A percentile compares a stretch with the other conserved stretches of the same genome.
phyloP scores from a whole-genome alignment of 2,329 filamentous ascomycete species.

The Epichloe festucae region DNA sequence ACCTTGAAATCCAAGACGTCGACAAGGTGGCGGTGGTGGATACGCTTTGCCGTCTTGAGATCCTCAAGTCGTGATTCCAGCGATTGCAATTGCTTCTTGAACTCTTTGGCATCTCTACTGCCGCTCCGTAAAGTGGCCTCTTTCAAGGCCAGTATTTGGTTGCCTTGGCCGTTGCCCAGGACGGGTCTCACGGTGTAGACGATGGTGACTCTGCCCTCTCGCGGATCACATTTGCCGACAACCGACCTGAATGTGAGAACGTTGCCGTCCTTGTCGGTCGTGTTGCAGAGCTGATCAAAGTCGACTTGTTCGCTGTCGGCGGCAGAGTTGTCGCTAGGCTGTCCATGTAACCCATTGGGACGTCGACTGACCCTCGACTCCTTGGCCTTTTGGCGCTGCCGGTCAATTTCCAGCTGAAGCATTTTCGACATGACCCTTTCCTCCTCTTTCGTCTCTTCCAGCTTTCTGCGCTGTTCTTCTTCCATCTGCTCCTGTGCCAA shows the following conservation, averaged over 20 bases:
- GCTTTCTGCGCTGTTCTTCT: constrained; percentile 37
- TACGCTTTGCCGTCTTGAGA: constrained; percentile 58
- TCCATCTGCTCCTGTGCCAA: constrained; percentile 43
- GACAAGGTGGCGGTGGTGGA: constrained; percentile 65
- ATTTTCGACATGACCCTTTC: constrained; percentile 57
- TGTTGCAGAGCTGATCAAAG: constrained; percentile 54
- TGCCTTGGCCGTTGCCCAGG: constrained; percentile 38
- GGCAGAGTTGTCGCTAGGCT: constrained; percentile 16
- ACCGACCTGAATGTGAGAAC: constrained; percentile 57
- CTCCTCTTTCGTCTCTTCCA: constrained; percentile 51
- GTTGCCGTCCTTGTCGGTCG: constrained; percentile 51
- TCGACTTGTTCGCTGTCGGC: constrained; percentile 29
- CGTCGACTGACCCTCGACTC: constrained; percentile 51
- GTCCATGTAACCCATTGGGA: constrained; percentile 21
- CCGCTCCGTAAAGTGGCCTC: constrained; percentile 47
- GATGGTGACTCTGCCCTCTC: constrained; percentile 51
- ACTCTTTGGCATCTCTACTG: constrained; percentile 44
- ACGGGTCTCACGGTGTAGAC: constrained; percentile 63
- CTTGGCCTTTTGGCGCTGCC: constrained; percentile 50
- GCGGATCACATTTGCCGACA: constrained; percentile 52
- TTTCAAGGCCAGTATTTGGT: constrained; percentile 61
- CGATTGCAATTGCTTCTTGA: constrained; percentile 63
- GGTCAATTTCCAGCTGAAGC: constrained; percentile 58
- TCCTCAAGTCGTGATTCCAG: constrained; percentile 67
- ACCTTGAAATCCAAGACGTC: constrained; percentile 77